These are phyloP conservation scores for Filosporella fistucella DNA, from an alignment of 495 filamentous ascomycete genomes.

Conservation along the genomic window DNA sequence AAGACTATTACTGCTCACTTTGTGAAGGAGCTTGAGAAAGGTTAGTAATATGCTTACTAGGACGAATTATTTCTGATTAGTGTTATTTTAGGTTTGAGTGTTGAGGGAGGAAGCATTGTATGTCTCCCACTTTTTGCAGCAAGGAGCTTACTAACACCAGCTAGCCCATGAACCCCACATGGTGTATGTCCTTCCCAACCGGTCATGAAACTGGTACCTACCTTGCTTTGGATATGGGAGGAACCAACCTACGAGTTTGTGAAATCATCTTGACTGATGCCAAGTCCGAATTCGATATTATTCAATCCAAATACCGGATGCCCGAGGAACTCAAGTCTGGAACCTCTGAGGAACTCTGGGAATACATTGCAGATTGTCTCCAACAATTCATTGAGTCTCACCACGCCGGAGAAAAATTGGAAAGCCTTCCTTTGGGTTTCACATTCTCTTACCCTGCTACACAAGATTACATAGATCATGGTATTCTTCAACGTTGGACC, in stretches of 20 bases:
- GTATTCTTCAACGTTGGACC: slow-evolving; percentile 94
- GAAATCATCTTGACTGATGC: slow-evolving; percentile 87
- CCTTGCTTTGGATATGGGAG: slow-evolving; percentile 95
- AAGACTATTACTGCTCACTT: slow-evolving; percentile 90
- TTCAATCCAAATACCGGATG: slow-evolving; percentile 97
- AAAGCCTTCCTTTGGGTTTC: slow-evolving; percentile 80
- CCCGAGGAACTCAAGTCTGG: slow-evolving; percentile 94
- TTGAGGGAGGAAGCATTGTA: slow-evolving; percentile 91
- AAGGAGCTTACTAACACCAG: slow-evolving; percentile 19
- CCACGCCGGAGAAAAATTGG: slow-evolving; percentile 62
- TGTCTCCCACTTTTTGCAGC: no score
- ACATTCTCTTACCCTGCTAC: slow-evolving; percentile 98
- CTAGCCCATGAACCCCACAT: slow-evolving; percentile 98
- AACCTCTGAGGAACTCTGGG: slow-evolving; percentile 88
- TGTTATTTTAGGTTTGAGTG: slow-evolving; percentile 46
- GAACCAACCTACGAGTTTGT: slow-evolving; percentile 96
- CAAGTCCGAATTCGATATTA: slow-evolving; percentile 96
- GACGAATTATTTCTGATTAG: background rate
- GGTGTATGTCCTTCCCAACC: slow-evolving; percentile 91
- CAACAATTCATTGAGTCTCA: slow-evolving; percentile 94
- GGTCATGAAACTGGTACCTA: slow-evolving; percentile 88
- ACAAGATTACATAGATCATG: slow-evolving; percentile 94
- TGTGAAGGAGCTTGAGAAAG: slow-evolving; percentile 81
- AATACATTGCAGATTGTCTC: slow-evolving; percentile 95
- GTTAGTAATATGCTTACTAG: slow-evolving; percentile 32